A percentile compares a stretch with the other conserved stretches of the same genome.
These are phyloP conservation scores for Aspergillus tubingensis DNA, from an alignment of 2,329 filamentous ascomycete genomes.

Conservation along the genomic window DNA sequence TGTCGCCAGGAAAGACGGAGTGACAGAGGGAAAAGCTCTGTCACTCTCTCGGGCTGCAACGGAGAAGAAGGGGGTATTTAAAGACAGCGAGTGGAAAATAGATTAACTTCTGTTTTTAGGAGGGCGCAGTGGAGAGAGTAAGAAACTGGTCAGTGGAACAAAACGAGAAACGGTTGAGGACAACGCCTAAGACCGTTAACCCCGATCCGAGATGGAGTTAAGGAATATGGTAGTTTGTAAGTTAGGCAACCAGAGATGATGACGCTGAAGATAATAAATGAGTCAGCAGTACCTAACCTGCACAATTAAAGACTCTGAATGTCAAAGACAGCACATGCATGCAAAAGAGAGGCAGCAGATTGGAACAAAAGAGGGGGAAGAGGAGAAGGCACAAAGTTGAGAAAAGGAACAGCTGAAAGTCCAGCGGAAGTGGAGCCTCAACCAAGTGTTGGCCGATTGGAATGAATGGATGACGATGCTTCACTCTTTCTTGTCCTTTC, in stretches of 20 bases:
- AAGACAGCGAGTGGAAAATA: constrained; percentile 3
- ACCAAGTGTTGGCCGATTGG: constrained; percentile 1
- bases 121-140: constrained; percentile 10
- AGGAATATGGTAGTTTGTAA: not conserved
- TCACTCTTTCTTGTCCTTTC: constrained; percentile 12
- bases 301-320: too few relatives aligned
- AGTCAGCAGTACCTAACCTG: too few relatives aligned
- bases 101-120: not conserved
- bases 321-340: too few relatives aligned
- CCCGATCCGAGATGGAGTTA: constrained; percentile 18
- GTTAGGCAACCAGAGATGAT: constrained; percentile 18
- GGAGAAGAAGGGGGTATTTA: not conserved
- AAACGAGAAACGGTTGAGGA: constrained; percentile 11
- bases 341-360: not conserved
- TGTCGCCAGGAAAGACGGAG: constrained; percentile 22
- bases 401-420: not conserved
- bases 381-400: not conserved
- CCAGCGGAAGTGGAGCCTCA: constrained; percentile 8
- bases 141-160: constrained; percentile 7
- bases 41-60: constrained; percentile 22
- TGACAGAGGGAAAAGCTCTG: constrained; percentile 27
- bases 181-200: constrained; percentile 27
- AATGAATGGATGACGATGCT: constrained; percentile 8
- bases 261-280: constrained; percentile 11
- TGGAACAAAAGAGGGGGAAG: not conserved